phyloP scores from a whole-genome alignment of 2,329 filamentous ascomycete species.

The Calonectria ilicicola region DNA sequence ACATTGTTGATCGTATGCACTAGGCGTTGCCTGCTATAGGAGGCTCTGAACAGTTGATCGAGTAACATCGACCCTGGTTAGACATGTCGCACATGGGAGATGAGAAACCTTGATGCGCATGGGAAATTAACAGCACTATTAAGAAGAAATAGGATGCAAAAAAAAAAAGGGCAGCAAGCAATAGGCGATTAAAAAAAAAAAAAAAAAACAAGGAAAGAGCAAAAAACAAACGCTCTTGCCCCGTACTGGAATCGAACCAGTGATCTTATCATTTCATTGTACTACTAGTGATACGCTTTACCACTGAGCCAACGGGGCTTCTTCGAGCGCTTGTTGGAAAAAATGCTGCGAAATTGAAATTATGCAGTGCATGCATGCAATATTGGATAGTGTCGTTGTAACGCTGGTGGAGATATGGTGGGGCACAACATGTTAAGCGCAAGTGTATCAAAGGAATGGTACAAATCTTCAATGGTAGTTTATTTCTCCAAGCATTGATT shows the following conservation, averaged over 20 bases:
- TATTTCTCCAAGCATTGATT: neutral
- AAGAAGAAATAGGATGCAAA: too few relatives aligned
- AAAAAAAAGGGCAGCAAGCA: too few relatives aligned
- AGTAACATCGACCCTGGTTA: too few relatives aligned
- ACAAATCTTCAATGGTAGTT: neutral
- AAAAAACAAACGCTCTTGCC: constrained; percentile 27
- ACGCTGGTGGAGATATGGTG: neutral
- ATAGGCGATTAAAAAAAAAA: neutral
- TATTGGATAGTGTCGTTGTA: neutral
- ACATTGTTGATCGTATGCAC: too few relatives aligned
- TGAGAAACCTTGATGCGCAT: too few relatives aligned
- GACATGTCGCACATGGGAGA: too few relatives aligned
- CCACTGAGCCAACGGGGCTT: constrained; percentile 51
- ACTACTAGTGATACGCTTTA: constrained; percentile 53
- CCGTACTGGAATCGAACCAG: constrained; percentile 51
- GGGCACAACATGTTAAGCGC: neutral
- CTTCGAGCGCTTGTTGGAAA: neutral
- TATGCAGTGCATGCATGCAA: neutral
- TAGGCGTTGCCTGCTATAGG: too few relatives aligned
- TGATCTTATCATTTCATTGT: constrained; percentile 53
- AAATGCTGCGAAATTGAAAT: neutral
- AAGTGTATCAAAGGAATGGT: neutral
- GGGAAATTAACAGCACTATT: too few relatives aligned
- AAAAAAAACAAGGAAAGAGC: constrained; percentile 1
- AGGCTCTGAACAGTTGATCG: too few relatives aligned